Evolutionary conservation across 2,329 filamentous ascomycete species (phyloP).

Genomic region (Colletotrichum camelliae): DNA sequence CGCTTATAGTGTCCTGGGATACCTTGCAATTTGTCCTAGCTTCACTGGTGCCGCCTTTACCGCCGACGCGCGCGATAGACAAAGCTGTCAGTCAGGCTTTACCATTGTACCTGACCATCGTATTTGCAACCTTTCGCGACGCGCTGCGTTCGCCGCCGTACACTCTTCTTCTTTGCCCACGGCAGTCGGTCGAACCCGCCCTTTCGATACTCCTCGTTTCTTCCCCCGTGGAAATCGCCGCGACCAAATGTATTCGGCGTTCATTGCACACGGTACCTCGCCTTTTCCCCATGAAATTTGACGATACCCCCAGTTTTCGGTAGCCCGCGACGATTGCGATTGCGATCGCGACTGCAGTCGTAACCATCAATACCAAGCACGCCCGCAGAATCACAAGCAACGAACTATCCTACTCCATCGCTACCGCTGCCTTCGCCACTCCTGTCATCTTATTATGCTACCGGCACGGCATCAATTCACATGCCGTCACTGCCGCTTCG

Average conservation of each 20-base stretch:
- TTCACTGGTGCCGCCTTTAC: not conserved
- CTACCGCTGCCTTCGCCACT: not conserved
- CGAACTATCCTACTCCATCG: not conserved
- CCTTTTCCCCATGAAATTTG: not conserved
- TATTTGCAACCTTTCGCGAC: not conserved
- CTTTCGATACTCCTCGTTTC: not conserved
- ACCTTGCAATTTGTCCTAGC: not conserved
- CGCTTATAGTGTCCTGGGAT: not conserved
- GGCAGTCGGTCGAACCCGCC: not conserved
- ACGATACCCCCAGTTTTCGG: not conserved
- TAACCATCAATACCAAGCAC: not conserved
- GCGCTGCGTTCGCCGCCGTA: not conserved
- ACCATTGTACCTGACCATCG: not conserved
- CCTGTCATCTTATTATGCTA: constrained; percentile 36
- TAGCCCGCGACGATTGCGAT: not conserved
- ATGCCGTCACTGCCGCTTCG: constrained; percentile 37
- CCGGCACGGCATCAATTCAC: constrained; percentile 30
- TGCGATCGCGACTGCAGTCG: not conserved
- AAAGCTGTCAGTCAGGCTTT: not conserved
- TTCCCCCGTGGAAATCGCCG: not conserved
- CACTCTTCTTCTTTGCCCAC: not conserved
- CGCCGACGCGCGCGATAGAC: not conserved
- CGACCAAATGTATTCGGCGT: constrained; percentile 4
- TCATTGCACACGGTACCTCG: not conserved
- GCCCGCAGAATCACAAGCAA: not conserved